Conservation (phyloP, 306 rosid species). For the Acmispon strigosus region DNA sequence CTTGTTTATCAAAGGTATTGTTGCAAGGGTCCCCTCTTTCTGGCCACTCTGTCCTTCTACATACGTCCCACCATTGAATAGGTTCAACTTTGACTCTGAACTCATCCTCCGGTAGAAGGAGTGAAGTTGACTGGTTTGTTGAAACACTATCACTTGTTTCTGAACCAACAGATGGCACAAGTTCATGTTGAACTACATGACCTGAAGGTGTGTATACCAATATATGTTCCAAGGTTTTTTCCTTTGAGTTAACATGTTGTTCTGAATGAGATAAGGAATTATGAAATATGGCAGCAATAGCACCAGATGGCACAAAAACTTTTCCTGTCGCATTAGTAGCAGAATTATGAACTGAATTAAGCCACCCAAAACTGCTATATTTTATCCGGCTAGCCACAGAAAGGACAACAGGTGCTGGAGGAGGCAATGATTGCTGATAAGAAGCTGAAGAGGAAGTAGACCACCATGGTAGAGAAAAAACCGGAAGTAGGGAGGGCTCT, state of each 20-base stretch:
- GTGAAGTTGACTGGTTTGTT: conserved; percentile 43
- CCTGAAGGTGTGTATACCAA: conserved; percentile 87
- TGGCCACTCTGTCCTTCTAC: conserved; percentile 81
- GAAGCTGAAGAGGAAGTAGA: conserved; percentile 42
- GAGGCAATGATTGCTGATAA: conserved; percentile 59
- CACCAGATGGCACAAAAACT: conserved; percentile 91
- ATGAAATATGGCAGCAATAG: conserved; percentile 80
- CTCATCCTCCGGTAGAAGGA: conserved; percentile 66
- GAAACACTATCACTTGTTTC: conserved; percentile 44
- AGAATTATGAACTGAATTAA: conserved; percentile 54
- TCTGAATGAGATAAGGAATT: conserved; percentile 52
- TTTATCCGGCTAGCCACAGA: conserved; percentile 89
- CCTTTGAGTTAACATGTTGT: conserved; percentile 40
- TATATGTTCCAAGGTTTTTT: conserved; percentile 65
- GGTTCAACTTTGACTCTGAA: conserved; percentile 87
- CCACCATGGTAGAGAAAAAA: conserved; percentile 88
- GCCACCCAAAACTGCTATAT: conserved; percentile 92
- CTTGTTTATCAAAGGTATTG: conserved; percentile 46
- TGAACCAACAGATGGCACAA: conserved; percentile 59
- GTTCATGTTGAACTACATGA: conserved; percentile 86
- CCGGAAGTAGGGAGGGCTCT: conserved; percentile 60
- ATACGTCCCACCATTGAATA: conserved; percentile 93
- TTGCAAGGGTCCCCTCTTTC: conserved; percentile 56
- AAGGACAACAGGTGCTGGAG: conserved; percentile 67
- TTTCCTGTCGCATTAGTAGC: conserved; percentile 62